phyloP scores from a whole-genome alignment of 306 rosid genomes.

The Vachellia pachyceras region DNA sequence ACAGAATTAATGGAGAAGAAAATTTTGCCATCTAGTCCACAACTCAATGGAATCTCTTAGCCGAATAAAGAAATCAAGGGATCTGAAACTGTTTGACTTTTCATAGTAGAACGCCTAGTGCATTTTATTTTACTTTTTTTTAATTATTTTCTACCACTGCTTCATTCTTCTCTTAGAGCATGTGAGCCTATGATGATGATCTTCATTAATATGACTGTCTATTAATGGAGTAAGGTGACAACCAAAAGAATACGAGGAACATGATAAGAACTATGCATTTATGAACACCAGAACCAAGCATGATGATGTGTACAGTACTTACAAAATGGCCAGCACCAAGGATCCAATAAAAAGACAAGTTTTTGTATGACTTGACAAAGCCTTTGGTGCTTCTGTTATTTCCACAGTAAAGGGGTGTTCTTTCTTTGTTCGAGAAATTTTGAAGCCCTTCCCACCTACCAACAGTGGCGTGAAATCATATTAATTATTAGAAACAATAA shows the following conservation, averaged over 20 bases:
- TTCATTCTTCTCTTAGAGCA: neutral
- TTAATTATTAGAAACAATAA: neutral
- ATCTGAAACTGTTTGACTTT: neutral
- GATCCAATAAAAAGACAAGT: conserved; percentile 68
- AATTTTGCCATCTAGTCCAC: neutral
- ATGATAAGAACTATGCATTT: neutral
- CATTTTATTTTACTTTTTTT: neutral
- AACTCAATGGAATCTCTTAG: neutral
- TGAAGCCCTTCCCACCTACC: conserved; percentile 65
- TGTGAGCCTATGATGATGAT: neutral
- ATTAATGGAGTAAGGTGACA: neutral
- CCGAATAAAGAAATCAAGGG: neutral
- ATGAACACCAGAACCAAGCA: neutral
- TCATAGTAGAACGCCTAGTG: neutral
- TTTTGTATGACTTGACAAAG: conserved; percentile 56
- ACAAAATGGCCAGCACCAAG: conserved; percentile 83
- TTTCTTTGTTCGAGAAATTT: conserved; percentile 40
- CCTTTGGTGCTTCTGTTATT: conserved; percentile 43
- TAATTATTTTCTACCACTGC: neutral
- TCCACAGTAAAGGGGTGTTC: conserved; percentile 56
- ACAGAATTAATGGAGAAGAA: neutral
- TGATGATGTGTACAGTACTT: conserved; percentile 48
- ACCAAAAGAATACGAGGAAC: no score
- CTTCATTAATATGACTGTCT: neutral
- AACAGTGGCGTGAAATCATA: neutral